Percentiles rank a stretch among this genome's conserved stretches.
phyloP scores from a whole-genome alignment of 768 basidiomycete species.

The Psilocybe subaeruginosa region DNA sequence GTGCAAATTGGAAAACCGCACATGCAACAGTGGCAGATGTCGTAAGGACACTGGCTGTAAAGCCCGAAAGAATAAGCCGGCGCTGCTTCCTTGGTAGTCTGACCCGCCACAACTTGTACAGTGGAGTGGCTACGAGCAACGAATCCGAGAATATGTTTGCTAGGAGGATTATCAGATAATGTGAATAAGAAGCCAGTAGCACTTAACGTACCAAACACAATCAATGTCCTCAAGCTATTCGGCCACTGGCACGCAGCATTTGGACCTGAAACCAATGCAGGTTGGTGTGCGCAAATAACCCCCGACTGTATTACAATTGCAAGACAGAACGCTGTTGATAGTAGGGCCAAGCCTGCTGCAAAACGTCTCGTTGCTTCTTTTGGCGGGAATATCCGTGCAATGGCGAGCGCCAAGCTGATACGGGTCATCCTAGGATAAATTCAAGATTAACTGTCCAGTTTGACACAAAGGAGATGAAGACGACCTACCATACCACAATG shows the following conservation, averaged over 20 bases:
- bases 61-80: constrained; percentile 15
- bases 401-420: constrained; percentile 18
- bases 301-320: constrained; percentile 6
- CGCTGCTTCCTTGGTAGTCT: constrained; percentile 16
- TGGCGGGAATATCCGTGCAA: constrained; percentile 19
- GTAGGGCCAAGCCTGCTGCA: constrained; percentile 13
- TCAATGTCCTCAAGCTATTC: not conserved
- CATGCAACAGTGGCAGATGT: constrained; percentile 9
- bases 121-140: constrained; percentile 14
- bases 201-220: not conserved
- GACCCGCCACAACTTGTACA: constrained; percentile 21
- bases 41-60: constrained; percentile 13
- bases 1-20: constrained; percentile 18
- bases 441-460: too few relatives aligned
- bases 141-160: constrained; percentile 17
- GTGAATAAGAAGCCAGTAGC: not conserved
- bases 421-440: constrained; percentile 11
- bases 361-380: constrained; percentile 14
- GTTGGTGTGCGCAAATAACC: constrained; percentile 8
- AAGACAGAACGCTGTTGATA: constrained; percentile 12
- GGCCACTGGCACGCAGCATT: constrained; percentile 11
- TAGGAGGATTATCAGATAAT: not conserved
- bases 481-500: constrained; percentile 9
- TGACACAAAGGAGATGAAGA: not conserved
- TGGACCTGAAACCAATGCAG: not conserved